phyloP scores from a whole-genome alignment of 257 asterid species.

The Lithospermum erythrorhizon region DNA sequence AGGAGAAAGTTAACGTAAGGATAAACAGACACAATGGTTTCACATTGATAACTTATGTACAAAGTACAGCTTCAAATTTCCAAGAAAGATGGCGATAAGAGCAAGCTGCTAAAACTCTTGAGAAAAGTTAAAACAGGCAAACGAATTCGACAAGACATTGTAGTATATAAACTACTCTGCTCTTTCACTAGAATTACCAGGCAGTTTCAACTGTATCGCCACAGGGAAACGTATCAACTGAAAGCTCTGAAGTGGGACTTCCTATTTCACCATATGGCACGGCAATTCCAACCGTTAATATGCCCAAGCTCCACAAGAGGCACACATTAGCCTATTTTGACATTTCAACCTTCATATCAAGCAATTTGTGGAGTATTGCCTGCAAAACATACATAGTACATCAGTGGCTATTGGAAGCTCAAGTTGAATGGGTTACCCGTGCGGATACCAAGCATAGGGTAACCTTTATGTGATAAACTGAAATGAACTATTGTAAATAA shows the following conservation, averaged over 20 bases:
- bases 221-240: too few relatives aligned
- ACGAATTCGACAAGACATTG: not conserved
- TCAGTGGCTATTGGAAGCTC: not conserved
- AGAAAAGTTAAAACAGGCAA: not conserved
- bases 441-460: too few relatives aligned
- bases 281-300: not conserved
- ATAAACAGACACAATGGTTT: too few relatives aligned
- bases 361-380: slow-evolving; percentile 20
- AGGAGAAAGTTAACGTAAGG: too few relatives aligned
- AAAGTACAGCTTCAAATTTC: not conserved
- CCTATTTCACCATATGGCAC: too few relatives aligned
- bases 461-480: too few relatives aligned
- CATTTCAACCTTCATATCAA: slow-evolving; percentile 13
- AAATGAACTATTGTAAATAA: too few relatives aligned
- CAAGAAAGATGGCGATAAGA: not conserved
- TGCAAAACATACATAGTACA: slow-evolving; percentile 4
- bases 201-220: too few relatives aligned
- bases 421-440: not conserved
- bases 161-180: too few relatives aligned
- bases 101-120: not conserved
- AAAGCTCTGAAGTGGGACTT: too few relatives aligned
- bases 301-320: not conserved
- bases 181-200: too few relatives aligned
- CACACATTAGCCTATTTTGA: not conserved
- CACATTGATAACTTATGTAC: not conserved